Percentiles rank a stretch among this genome's conserved stretches.
Evolutionary conservation across 768 basidiomycete genomes (phyloP).

Genomic region (Pleurotus djamor): DNA sequence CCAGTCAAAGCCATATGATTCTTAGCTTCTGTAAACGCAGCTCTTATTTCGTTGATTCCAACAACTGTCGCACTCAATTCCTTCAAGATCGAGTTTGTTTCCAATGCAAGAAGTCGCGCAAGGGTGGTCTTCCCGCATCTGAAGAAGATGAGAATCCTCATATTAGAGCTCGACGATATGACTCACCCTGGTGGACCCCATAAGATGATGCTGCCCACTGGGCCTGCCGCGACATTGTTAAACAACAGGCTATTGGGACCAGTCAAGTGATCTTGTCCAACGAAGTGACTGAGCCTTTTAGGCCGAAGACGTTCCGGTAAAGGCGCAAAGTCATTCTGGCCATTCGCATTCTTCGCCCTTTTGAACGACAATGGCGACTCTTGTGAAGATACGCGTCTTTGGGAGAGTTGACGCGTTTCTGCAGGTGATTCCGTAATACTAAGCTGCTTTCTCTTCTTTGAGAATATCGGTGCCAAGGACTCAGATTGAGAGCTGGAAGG

Average conservation of each 20-base stretch:
- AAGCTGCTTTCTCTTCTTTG: neutral
- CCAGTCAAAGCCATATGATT: conserved; percentile 61
- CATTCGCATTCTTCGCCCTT: neutral
- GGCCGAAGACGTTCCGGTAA: conserved; percentile 78
- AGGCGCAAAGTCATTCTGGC: conserved; percentile 33
- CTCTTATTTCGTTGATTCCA: conserved; percentile 67
- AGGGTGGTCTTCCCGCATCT: conserved; percentile 78
- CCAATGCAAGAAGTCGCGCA: conserved; percentile 65
- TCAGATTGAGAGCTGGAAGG: neutral
- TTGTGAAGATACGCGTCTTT: neutral
- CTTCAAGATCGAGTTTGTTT: conserved; percentile 60
- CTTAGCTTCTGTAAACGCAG: conserved; percentile 77
- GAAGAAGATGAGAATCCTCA: neutral
- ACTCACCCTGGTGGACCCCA: conserved; percentile 75
- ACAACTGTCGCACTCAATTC: conserved; percentile 76
- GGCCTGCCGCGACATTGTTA: conserved; percentile 46
- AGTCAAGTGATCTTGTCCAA: conserved; percentile 70
- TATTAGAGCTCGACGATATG: neutral
- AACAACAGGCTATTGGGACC: conserved; percentile 56
- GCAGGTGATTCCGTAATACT: neutral
- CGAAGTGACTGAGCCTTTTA: conserved; percentile 55
- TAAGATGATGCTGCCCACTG: conserved; percentile 58
- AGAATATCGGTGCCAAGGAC: conserved; percentile 1
- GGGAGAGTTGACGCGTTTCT: neutral
- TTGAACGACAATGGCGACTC: neutral